phyloP scores from a whole-genome alignment of 2,329 filamentous ascomycete species.

The Exserohilum turcica region DNA sequence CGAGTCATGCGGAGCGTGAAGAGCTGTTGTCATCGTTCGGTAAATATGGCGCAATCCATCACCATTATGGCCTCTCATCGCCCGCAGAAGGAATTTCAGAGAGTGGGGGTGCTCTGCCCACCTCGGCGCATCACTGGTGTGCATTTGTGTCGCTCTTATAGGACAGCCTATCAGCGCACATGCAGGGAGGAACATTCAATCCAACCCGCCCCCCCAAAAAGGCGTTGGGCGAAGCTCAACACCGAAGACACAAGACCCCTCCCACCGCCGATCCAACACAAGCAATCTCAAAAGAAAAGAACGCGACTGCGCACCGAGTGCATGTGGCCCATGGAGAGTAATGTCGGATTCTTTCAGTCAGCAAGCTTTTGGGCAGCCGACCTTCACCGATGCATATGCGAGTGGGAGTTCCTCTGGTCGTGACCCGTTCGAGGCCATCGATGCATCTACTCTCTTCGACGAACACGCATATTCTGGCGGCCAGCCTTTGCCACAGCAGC shows the following conservation, averaged over 20 bases:
- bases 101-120: conserved; percentile 26
- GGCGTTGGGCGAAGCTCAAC: conserved; percentile 21
- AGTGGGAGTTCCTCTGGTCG: conserved; percentile 49
- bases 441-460: conserved; percentile 34
- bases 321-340: conserved; percentile 45
- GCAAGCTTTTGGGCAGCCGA: conserved; percentile 45
- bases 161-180: conserved; percentile 32
- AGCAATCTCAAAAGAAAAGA: conserved; percentile 8
- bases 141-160: conserved; percentile 34
- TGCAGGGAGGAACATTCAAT: conserved; percentile 31
- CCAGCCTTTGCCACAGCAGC: conserved; percentile 22
- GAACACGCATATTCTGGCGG: conserved; percentile 29
- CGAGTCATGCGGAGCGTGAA: conserved; percentile 33
- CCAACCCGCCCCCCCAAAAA: conserved; percentile 22
- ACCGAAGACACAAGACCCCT: conserved; percentile 17
- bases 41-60: conserved; percentile 31
- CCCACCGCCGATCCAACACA: conserved; percentile 1
- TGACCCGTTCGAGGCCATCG: conserved; percentile 41
- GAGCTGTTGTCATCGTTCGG: conserved; percentile 12
- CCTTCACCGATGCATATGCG: conserved; percentile 44
- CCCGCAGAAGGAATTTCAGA: conserved; percentile 19
- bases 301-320: conserved; percentile 15
- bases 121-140: conserved; percentile 25
- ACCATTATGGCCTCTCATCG: conserved; percentile 21
- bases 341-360: conserved; percentile 42